Conservation (phyloP, 371 early-diverging fungal genomes). For the Spraguea lophii region DNA sequence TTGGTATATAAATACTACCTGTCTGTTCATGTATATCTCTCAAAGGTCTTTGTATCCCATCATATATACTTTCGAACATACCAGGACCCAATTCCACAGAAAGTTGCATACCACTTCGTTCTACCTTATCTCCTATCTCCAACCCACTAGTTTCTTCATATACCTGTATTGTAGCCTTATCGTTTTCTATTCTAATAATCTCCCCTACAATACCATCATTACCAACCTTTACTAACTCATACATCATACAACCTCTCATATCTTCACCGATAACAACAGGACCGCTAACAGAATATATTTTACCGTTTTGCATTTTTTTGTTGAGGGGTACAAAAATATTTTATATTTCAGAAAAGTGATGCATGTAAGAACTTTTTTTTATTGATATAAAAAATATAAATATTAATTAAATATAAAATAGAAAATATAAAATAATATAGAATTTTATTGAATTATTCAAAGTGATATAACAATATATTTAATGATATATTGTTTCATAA, state of each 20-base stretch:
- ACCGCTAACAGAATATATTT: slow-evolving; percentile 84
- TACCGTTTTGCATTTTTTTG: slow-evolving; percentile 64
- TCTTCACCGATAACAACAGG: slow-evolving; percentile 95
- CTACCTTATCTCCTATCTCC: slow-evolving; percentile 90
- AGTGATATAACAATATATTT: too few relatives aligned
- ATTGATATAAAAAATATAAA: too few relatives aligned
- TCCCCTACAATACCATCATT: slow-evolving; percentile 88
- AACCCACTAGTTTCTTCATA: slow-evolving; percentile 99
- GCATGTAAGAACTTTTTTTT: too few relatives aligned
- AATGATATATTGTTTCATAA: too few relatives aligned
- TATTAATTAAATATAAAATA: too few relatives aligned
- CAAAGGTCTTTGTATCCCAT: slow-evolving; percentile 97
- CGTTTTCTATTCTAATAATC: slow-evolving; percentile 94
- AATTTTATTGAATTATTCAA: too few relatives aligned
- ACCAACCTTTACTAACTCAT: slow-evolving; percentile 97
- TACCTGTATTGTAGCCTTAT: slow-evolving; percentile 95
- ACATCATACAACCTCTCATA: slow-evolving; percentile 96
- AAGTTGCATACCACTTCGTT: slow-evolving; percentile 81
- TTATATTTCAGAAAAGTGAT: too few relatives aligned
- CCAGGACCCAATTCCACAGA: slow-evolving; percentile 98
- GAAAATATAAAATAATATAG: too few relatives aligned
- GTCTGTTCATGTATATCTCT: slow-evolving; percentile 75
- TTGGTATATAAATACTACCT: slow-evolving; percentile 89
- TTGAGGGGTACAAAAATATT: too few relatives aligned
- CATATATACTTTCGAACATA: slow-evolving; percentile 90